Evolutionary conservation across 768 basidiomycete genomes (phyloP), one percentile per base, ranked within the genome.

Genomic region (Mycena leptocephala): DNA sequence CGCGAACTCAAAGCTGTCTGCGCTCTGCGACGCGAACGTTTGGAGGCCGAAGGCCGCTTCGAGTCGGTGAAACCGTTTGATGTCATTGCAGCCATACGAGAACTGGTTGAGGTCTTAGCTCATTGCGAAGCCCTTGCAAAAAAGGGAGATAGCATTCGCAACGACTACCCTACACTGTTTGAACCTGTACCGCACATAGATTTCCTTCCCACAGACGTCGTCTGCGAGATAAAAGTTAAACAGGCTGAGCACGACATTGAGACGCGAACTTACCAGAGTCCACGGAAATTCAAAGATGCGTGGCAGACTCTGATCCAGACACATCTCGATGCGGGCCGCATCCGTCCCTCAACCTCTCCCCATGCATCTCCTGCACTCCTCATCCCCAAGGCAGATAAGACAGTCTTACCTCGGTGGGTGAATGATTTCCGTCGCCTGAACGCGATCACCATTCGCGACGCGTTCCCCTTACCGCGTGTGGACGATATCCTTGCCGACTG

Each of bases 291-390:
- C n/a, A n/a, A 70, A 0, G 84, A 84, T 0, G 82, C 83, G 0
- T 89, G 87, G 85, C 32, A 82, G 5, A 82, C 43, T 0, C 74
- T 89, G 0, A 79, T 90, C 0, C 62, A 87, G 0, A 72, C 85
- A 24, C 86, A 87, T 64, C 61, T 88, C 0, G 80, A 77, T 0
- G 81, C 84, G 2, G 86, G 87, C 0, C 68, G 79, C 0, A 81
- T 89, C 0, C 71, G 77, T 0, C 84, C 81, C 0, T 88, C 84
- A 0, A 76, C 76, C 0, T 85, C 82, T 0, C 51, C 59, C 0
- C 83, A 80, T 53, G 83, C 84, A 0, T 89, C 84, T 0, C 87
- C 86, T 0, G 80, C 83, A 0, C 90, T 89, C 70, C 80, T 88
- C 1, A 84, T 89, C 3, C 86, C 83, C 0, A 87, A 87, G 51